Conservation (phyloP, 306 rosid species). For the Oemleria cerasiformis region DNA sequence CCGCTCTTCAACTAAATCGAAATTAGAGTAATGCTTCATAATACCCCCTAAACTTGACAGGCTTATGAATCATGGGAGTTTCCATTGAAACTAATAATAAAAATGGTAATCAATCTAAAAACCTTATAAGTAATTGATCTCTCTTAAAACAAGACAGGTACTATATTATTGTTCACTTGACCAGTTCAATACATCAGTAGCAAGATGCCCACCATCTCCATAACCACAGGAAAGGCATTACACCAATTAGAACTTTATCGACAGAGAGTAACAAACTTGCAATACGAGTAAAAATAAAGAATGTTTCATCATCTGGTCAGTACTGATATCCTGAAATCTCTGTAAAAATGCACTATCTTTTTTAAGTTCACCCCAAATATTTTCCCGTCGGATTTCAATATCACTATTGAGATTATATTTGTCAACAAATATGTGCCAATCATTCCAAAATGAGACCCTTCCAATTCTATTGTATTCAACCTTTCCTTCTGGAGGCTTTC, state of each 20-base stretch:
- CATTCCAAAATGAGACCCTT: not conserved
- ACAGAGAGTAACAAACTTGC: not conserved
- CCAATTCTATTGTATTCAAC: not conserved
- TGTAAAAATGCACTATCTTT: not conserved
- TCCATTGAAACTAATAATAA: not conserved
- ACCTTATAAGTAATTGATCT: not conserved
- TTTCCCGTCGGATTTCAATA: not conserved
- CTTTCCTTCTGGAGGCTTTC: not conserved
- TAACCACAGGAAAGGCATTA: not conserved
- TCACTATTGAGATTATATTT: not conserved
- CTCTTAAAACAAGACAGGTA: not conserved
- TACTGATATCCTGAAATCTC: not conserved
- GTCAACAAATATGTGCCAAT: not conserved
- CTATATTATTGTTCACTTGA: not conserved
- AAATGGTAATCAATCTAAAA: not conserved
- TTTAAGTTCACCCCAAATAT: not conserved
- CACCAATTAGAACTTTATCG: not conserved
- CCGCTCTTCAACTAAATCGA: not conserved
- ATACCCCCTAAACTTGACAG: not conserved
- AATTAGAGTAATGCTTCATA: not conserved
- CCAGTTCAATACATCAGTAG: not conserved
- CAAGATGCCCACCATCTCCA: conserved; percentile 4
- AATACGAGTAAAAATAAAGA: not conserved
- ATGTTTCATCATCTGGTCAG: not conserved
- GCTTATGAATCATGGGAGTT: not conserved